Percentiles rank a stretch among this genome's conserved stretches.
Evolutionary conservation across 306 rosid genomes (phyloP).

Genomic region (Cucurbita maxima): DNA sequence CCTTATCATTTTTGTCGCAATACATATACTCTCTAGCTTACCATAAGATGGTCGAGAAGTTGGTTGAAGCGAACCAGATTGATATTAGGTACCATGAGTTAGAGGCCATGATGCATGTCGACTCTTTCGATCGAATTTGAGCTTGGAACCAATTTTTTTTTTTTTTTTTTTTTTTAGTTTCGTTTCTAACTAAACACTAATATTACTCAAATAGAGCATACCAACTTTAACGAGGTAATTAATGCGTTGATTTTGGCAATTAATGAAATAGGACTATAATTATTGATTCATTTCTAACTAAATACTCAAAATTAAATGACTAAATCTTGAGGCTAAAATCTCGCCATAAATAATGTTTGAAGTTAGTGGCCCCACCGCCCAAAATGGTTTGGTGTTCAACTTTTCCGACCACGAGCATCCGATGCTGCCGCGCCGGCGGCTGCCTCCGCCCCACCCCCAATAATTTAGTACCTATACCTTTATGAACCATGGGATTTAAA

Average conservation of each 20-base stretch:
- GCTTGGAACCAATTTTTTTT: no score
- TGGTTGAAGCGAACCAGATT: no score
- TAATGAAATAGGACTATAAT: not conserved
- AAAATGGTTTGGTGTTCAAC: not conserved
- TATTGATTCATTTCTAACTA: not conserved
- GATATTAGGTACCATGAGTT: no score
- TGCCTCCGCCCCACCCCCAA: not conserved
- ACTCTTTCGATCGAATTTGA: no score
- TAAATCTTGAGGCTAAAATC: not conserved
- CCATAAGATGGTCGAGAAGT: no score
- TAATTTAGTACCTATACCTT: not conserved
- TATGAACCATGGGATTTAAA: no score
- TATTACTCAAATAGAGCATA: no score
- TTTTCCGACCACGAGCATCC: not conserved
- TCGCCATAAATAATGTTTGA: not conserved
- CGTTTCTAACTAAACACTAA: no score
- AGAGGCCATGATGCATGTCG: no score
- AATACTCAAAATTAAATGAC: not conserved
- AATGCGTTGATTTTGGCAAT: not conserved
- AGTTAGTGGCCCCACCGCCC: not conserved
- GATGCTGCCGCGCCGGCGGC: not conserved
- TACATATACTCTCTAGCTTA: no score
- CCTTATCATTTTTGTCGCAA: no score
- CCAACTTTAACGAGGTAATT: not conserved
- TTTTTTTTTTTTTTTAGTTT: no score